Base-by-base conservation (phyloP, 1,284 basidiomycete species). In the Schizopora paradoxa region DNA sequence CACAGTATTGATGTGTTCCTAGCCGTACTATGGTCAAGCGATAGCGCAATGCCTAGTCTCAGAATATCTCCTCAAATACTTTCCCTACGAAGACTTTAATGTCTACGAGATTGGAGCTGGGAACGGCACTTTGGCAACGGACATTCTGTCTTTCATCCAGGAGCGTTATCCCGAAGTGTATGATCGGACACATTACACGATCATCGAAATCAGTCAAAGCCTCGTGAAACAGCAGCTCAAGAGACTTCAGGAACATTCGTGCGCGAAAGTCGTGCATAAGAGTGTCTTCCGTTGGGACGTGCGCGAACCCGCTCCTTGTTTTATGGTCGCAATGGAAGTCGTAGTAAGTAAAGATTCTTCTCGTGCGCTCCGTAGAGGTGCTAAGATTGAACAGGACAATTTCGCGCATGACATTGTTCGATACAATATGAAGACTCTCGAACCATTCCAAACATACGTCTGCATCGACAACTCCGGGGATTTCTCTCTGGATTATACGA, bases 31-130 rank as follows among this genome's bases (percentile, higher is more conserved):
- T 60, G 95, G 92, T 26, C 82, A 85, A 56, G 86, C 94, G 25
- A 80, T 99, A 41, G 91, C 89, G 3, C 79, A 84, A 43, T 96
- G 91, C 58, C 75, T 98, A 18, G 79, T 92, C 18, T 83, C 86
- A 0, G 89, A 95, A 59, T 97, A 98, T 67, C 82, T 96, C 59
- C 75, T 91, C 54, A 91, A 93, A 62, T 87, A 94, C 61, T 97
- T 92, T 62, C 94, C 94, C 1, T 94, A 96, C 61, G 86, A 96
- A 64, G 93, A 97, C 62, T 79, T 99, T 53, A 78, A 90, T 51
- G 83, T 99, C 45, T 99, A 96, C 72, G 96, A 99, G 65, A 86
- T 99, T 51, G 96, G 96, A 25, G 96, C 94, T 1, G 96, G 96
- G 22, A 98, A 98, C 56, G 96, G 96, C 0, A 94, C 94, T 0